These are phyloP conservation scores for Plantago ovata DNA, from an alignment of 257 asterid species.

Conservation along the genomic window DNA sequence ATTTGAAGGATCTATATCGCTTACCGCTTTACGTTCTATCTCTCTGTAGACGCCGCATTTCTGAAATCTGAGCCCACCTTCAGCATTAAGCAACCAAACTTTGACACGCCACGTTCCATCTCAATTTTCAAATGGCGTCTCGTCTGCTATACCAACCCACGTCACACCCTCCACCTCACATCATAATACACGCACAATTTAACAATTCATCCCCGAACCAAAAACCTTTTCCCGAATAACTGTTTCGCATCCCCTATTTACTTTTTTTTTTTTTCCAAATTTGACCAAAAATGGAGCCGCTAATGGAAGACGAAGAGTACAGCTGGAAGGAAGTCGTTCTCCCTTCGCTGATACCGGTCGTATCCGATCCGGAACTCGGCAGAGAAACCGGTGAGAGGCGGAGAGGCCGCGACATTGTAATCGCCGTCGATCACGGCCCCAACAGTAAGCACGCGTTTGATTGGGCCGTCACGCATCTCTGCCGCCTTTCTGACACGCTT, in stretches of 20 bases:
- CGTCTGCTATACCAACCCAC: not conserved
- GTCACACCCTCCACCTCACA: not conserved
- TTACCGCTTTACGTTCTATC: too few species aligned
- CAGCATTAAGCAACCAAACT: conserved; percentile 8
- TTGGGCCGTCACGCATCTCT: conserved; percentile 83
- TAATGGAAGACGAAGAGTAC: conserved; percentile 79
- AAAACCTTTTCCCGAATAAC: too few species aligned
- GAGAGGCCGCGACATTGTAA: conserved; percentile 76
- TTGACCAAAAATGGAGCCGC: conserved; percentile 42
- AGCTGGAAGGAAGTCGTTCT: conserved; percentile 71
- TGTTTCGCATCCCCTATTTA: not conserved
- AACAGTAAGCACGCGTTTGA: conserved; percentile 93
- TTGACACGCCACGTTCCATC: conserved; percentile 6
- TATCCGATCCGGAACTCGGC: conserved; percentile 60
- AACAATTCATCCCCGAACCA: not conserved
- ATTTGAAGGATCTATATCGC: too few species aligned
- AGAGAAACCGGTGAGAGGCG: conserved; percentile 80
- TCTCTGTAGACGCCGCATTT: too few species aligned
- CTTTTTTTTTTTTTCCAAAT: not conserved
- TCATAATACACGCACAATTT: not conserved
- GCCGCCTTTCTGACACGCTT: conserved; percentile 85
- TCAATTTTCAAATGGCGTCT: not conserved
- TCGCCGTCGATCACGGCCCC: conserved; percentile 90
- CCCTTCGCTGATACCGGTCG: conserved; percentile 56
- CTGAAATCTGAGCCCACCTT: too few species aligned